Percentiles rank a stretch among this genome's conserved stretches.
Evolutionary conservation across 2,329 filamentous ascomycete genomes (phyloP).

Genomic region (Arthrobotrys iridis): DNA sequence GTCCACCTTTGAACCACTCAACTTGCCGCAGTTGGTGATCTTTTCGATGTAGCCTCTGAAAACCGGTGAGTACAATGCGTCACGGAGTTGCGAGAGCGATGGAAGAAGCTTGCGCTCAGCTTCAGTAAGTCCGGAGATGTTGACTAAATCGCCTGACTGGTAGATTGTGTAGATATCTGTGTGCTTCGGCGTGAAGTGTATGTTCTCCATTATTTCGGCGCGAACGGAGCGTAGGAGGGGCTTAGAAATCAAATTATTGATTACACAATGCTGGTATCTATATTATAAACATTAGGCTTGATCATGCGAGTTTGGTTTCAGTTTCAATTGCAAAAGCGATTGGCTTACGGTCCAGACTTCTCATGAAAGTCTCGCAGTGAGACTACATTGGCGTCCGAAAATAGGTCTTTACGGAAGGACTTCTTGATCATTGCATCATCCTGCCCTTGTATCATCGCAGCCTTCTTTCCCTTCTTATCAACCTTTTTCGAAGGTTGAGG

Average conservation of each 20-base stretch:
- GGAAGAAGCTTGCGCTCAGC: constrained; percentile 85
- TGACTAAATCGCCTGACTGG: constrained; percentile 96
- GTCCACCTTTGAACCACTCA: constrained; percentile 94
- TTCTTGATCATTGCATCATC: constrained; percentile 45
- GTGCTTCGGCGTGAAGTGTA: constrained; percentile 97
- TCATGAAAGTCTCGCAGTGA: constrained; percentile 73
- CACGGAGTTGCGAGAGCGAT: constrained; percentile 88
- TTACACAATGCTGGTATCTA: constrained; percentile 91
- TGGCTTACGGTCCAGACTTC: constrained; percentile 67
- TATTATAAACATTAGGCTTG: neutral
- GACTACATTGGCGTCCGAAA: constrained; percentile 69
- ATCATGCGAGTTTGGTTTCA: neutral
- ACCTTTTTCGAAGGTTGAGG: constrained; percentile 1
- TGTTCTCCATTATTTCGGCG: constrained; percentile 85
- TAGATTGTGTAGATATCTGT: constrained; percentile 99
- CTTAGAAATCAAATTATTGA: constrained; percentile 81
- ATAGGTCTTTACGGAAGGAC: constrained; percentile 73
- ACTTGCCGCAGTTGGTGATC: constrained; percentile 83
- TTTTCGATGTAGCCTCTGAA: constrained; percentile 89
- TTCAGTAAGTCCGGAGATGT: constrained; percentile 91
- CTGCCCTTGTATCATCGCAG: constrained; percentile 45
- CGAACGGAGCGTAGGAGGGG: constrained; percentile 85
- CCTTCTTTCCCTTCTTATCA: constrained; percentile 44
- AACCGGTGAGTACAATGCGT: constrained; percentile 88
- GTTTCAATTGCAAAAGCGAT: constrained; percentile 7